These are phyloP conservation scores for Fusarium decemcellulare DNA, from an alignment of 2,329 filamentous ascomycete genomes.

Conservation along the genomic window DNA sequence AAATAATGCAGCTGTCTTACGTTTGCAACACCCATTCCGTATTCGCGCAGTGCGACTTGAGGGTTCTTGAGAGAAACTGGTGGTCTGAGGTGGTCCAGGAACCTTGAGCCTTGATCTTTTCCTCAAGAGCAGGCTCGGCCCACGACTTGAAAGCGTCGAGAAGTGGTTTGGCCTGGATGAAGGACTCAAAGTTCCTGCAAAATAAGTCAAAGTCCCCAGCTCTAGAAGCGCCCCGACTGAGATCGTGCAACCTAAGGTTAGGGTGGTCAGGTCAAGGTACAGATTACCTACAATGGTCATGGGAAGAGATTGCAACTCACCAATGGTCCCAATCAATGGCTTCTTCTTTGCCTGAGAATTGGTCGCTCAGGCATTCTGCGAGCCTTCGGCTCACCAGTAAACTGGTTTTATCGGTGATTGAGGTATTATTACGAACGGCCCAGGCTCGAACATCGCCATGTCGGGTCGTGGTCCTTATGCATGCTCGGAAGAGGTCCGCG, in stretches of 20 bases:
- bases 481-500: neutral
- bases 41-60: neutral
- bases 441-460: neutral
- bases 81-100: slow-evolving; percentile 4
- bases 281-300: neutral
- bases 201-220: neutral
- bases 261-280: neutral
- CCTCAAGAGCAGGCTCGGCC: neutral
- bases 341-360: neutral
- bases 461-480: neutral
- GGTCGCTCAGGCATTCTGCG: neutral
- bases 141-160: slow-evolving; percentile 16
- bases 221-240: neutral
- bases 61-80: neutral
- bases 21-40: slow-evolving; percentile 11
- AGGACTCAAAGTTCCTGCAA: neutral
- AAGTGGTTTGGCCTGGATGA: neutral
- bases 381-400: neutral
- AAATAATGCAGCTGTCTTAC: neutral
- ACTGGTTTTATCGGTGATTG: neutral
- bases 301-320: neutral
- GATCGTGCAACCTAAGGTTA: neutral
- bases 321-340: slow-evolving; percentile 12
- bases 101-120: slow-evolving; percentile 11
- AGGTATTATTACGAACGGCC: too few relatives aligned